phyloP scores from a whole-genome alignment of 2,329 filamentous ascomycete genomes.

The Cladosporium sp. region DNA sequence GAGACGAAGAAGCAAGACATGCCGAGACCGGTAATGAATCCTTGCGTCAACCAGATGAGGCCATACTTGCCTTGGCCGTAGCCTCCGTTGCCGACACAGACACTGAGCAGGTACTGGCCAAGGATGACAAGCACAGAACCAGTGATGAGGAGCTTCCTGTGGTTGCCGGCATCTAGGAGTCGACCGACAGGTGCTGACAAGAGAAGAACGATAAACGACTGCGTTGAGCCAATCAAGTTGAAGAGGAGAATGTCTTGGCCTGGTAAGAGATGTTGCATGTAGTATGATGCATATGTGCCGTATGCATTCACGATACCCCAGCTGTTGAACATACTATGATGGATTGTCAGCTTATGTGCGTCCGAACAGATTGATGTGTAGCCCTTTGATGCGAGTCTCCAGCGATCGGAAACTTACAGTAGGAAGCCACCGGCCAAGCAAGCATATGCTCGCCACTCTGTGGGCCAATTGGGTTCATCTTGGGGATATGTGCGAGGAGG shows the following conservation, averaged over 20 bases:
- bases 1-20: slow-evolving; percentile 52
- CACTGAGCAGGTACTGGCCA: slow-evolving; percentile 43
- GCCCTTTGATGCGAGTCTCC: background rate
- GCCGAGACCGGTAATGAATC: slow-evolving; percentile 44
- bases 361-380: background rate
- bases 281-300: slow-evolving; percentile 48
- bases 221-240: slow-evolving; percentile 46
- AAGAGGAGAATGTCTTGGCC: slow-evolving; percentile 38
- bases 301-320: slow-evolving; percentile 49
- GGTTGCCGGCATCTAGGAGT: slow-evolving; percentile 46
- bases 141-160: slow-evolving; percentile 36
- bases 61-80: slow-evolving; percentile 37
- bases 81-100: slow-evolving; percentile 32
- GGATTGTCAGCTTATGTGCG: background rate
- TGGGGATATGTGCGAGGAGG: background rate
- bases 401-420: slow-evolving; percentile 24
- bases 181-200: slow-evolving; percentile 46
- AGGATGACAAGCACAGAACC: slow-evolving; percentile 41
- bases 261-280: slow-evolving; percentile 42
- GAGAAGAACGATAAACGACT: slow-evolving; percentile 44
- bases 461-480: slow-evolving; percentile 41
- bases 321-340: slow-evolving; percentile 35
- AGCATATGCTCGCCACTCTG: slow-evolving; percentile 41
- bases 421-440: slow-evolving; percentile 46
- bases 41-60: slow-evolving; percentile 45